Conservation (phyloP, 495 filamentous ascomycete species). For the Penicillium herquei region DNA sequence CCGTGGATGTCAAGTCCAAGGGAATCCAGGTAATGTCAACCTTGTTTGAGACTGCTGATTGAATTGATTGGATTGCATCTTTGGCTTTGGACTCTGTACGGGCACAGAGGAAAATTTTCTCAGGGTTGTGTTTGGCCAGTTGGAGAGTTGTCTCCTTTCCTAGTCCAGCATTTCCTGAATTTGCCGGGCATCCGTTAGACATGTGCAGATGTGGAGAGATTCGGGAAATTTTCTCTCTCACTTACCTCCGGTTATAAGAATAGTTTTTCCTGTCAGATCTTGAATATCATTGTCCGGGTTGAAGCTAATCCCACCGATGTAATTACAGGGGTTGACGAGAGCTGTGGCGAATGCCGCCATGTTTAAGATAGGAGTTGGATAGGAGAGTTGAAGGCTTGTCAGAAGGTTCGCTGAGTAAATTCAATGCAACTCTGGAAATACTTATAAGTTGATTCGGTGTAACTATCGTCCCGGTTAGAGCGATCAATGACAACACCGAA, state of each 20-base stretch:
- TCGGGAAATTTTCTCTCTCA: conserved; percentile 4
- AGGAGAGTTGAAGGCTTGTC: background rate
- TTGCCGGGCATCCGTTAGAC: background rate
- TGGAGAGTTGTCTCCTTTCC: conserved; percentile 55
- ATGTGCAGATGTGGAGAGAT: background rate
- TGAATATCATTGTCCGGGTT: conserved; percentile 50
- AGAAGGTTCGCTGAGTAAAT: background rate
- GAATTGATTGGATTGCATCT: conserved; percentile 24
- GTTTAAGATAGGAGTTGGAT: background rate
- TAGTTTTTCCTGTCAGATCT: conserved; percentile 49
- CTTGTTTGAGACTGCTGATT: conserved; percentile 15
- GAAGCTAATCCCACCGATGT: conserved; percentile 31
- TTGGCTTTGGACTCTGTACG: conserved; percentile 33
- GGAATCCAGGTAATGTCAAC: conserved; percentile 39
- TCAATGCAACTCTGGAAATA: background rate
- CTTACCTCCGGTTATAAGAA: conserved; percentile 58
- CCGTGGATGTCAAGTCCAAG: conserved; percentile 44
- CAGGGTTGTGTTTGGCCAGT: conserved; percentile 54
- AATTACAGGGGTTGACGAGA: conserved; percentile 24
- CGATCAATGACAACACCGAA: background rate
- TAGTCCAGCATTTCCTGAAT: conserved; percentile 54
- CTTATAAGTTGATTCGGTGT: background rate
- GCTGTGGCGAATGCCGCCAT: conserved; percentile 26
- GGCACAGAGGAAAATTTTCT: conserved; percentile 52
- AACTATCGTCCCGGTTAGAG: background rate